Base-by-base conservation (phyloP, 108 stramenopile genomes). In the Aurantiochytrium sp. region DNA sequence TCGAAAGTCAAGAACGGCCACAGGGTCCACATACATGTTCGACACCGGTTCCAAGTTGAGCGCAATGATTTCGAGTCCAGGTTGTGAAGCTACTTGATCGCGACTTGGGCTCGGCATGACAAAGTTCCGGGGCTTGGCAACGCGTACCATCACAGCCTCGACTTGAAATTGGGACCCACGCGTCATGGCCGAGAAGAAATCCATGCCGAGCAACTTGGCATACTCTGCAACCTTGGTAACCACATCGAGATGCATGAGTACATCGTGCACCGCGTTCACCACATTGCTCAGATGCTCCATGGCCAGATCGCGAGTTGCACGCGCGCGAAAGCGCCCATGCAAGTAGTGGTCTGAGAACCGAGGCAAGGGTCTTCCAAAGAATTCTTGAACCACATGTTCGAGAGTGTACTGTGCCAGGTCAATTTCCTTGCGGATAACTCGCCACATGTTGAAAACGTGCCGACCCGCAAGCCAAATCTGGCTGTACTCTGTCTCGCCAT, bases 1-100 rank as follows among this genome's bases (percentile, higher is more conserved):
- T 10, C 95, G 97, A 88, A 98, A 99, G 89, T 99, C 99, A 58
- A 98, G 96, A 5, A 98, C 98, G 29, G 97, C 96, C 28, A 99
- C 95, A 10, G 99, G 99, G 43, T 98, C 97, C 23, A 91, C 91
- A 88, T 97, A 96, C 88, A 98, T 95, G 21, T 95, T 96, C 59
- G 95, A 95, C 58, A 93, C 73, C 4, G 99, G 98, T 90, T 99
- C 98, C 47, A 94, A 58, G 44, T 93, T 93, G 23, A 94, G 91
- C 10, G 94, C 92, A 16, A 92, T 90, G 29, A 89, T 58, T 58
- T 94, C 94, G 90, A 94, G 72, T 1, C 93, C 91, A 10, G 94
- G 59, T 58, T 94, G 94, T 18, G 51, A 28, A 18, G 93, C 93
- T 19, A 94, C 94, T 29, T 93, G 87, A 18, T 25, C 10, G 42